Evolutionary conservation across 345 rosid species (phyloP).

Genomic region (Eucalyptus marginata): DNA sequence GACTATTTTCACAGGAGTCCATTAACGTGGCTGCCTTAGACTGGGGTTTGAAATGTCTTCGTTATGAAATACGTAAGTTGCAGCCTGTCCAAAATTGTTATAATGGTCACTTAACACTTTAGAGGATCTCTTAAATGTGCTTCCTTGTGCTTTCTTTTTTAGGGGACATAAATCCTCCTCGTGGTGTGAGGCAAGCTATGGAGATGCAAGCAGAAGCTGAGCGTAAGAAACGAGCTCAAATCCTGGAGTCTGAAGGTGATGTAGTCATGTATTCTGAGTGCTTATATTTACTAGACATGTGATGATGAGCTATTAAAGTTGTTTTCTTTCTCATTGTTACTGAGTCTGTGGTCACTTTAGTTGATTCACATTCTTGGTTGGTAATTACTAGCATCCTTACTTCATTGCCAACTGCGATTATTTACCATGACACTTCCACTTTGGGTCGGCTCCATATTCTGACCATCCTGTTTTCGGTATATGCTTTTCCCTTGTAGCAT

Average conservation of each 20-base stretch:
- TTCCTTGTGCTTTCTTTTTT: neutral
- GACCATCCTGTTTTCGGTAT: neutral
- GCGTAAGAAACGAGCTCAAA: constrained; percentile 84
- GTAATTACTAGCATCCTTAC: neutral
- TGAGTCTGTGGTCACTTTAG: neutral
- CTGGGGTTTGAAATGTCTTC: constrained; percentile 94
- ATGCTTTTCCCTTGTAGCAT: neutral
- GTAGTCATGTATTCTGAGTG: neutral
- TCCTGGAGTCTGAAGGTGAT: constrained; percentile 81
- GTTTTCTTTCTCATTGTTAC: neutral
- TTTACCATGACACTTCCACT: neutral
- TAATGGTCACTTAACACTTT: neutral
- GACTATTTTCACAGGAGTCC: constrained; percentile 43
- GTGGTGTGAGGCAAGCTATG: constrained; percentile 90
- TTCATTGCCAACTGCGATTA: neutral
- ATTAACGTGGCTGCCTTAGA: constrained; percentile 85
- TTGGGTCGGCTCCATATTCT: neutral
- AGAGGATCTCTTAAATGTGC: neutral
- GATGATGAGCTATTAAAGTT: neutral
- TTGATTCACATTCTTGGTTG: neutral
- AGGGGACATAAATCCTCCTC: constrained; percentile 99
- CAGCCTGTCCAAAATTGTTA: neutral
- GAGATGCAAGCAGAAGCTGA: constrained; percentile 99
- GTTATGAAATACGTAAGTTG: constrained; percentile 87
- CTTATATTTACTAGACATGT: neutral